phyloP scores from a whole-genome alignment of 768 basidiomycete species.

The Mycena vulgaris region DNA sequence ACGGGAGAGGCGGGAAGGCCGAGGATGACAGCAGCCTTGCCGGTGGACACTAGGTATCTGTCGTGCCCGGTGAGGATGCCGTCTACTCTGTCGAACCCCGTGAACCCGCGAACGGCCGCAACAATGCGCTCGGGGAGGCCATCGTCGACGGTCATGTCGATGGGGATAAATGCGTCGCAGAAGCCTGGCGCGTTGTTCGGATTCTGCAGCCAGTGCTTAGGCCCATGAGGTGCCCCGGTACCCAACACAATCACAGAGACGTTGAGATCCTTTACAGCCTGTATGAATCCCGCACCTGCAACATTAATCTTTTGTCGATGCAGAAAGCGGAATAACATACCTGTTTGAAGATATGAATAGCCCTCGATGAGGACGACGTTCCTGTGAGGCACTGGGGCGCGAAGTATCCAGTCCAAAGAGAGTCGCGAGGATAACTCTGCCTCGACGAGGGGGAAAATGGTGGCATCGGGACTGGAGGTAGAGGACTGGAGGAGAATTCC shows the following conservation, averaged over 20 bases:
- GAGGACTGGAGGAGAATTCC: conserved; percentile 13
- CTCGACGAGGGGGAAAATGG: not conserved
- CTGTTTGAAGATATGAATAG: conserved; percentile 23
- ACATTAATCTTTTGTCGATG: not conserved
- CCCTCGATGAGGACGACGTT: conserved; percentile 31
- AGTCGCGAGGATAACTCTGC: conserved; percentile 21
- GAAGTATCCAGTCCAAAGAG: conserved; percentile 16
- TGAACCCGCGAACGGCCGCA: conserved; percentile 20
- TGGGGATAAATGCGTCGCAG: conserved; percentile 30
- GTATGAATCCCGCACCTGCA: conserved; percentile 25
- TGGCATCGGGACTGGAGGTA: not conserved
- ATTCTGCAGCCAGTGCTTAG: conserved; percentile 29
- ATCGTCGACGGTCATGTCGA: conserved; percentile 30
- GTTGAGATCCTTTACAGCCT: conserved; percentile 27
- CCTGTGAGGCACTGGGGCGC: not conserved
- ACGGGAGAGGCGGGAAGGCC: conserved; percentile 25
- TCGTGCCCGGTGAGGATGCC: conserved; percentile 33
- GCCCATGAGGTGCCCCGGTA: conserved; percentile 22
- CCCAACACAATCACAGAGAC: conserved; percentile 24
- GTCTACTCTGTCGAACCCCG: conserved; percentile 19
- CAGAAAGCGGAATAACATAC: not conserved
- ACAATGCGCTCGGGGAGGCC: conserved; percentile 24
- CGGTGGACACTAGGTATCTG: conserved; percentile 31
- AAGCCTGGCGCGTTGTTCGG: conserved; percentile 26
- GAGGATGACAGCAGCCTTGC: conserved; percentile 21